Evolutionary conservation across 495 filamentous ascomycete genomes (phyloP), one percentile per base, ranked within the genome.

Genomic region (Lasiosphaeriaceae sp.): DNA sequence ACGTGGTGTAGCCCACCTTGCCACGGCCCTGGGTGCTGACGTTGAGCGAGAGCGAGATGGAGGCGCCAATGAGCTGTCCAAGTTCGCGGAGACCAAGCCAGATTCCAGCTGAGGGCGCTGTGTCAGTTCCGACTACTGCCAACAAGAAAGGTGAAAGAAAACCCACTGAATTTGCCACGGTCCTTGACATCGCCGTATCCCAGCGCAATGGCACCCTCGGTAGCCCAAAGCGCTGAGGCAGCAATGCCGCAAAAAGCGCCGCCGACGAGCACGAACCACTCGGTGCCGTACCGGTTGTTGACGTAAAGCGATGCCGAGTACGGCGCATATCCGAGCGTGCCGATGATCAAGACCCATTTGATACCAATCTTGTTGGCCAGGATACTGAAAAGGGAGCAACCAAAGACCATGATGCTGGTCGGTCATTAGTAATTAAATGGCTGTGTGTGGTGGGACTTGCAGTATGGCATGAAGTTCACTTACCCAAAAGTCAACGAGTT

Each of bases 81-180:
- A 82, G 70, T 45, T 83, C 79, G 11, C 79, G 76, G 29, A 83
- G 77, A 29, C 77, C 76, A 35, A 84, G 75, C 81, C 82, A 85
- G 47, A 83, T 82, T 23, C 75, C 79, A 24, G 81, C 71, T 65
- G 34, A 21, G 3, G 35, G 17, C 11, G 31, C 50, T 11, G 2
- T 53, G 22, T 37, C 26, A 39, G 35, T 19, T 9, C 2, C 21
- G 8, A 11, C 14, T 20, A 6, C 11, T 17, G 37, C 20, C 12
- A 44, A 11, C 12, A 44, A 2, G 37, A 23, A 2, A 37, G 24
- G 14, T 24, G 12, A 24, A 9, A 3, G 21, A 49, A 23, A 21
- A 60, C 60, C 55, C 54, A 75, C 69, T 77, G 59, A 77, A 83
- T 20, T 75, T 73, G n/a, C 80, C 81, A 11, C 81, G 65, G 52